Evolutionary conservation across 2,329 filamentous ascomycete species (phyloP), one percentile per base, ranked within the genome.

Genomic region (Magnaporthales sp.): DNA sequence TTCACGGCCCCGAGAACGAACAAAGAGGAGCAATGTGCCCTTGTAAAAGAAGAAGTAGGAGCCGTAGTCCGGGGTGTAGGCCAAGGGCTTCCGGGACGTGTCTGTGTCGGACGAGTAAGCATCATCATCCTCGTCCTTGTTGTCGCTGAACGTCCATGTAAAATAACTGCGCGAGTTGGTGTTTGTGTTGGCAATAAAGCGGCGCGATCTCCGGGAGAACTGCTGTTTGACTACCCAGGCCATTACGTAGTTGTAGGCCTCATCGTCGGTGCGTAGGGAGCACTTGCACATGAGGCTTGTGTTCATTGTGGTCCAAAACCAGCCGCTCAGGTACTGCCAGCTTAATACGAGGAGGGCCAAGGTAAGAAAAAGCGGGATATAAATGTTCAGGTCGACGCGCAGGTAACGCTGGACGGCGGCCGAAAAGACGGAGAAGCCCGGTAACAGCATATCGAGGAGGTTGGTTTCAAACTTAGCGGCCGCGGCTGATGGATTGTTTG

Each of bases 241-340:
- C 87, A 91, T 90, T 56, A 91, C 72, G 72, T 90, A 89, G 72
- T 88, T 88, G 78, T 90, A 91, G 67, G 90, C 85, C 73, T 91
- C 89, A 70, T 92, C 89, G 67, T 91, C 88, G 30, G 85, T 82
- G 61, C 87, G 83, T 54, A 92, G 84, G 70, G 89, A 85, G 22
- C 89, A 88, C 1, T 83, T 85, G 3, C 85, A 89, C 80, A 90
- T 87, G 70, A 89, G 83, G 71, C 89, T 78, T 5, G 77, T 71
- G 58, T 84, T 79, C 31, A 88, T 69, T 51, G 83, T 74, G 0
- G 75, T 73, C 77, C 80, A 83, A 13, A 85, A 67, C 70, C 81
- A 83, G 2, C 78, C 74, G 66, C 77, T 80, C 61, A 84, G 73
- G 70, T 89, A 89, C 68, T 80, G 80, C 77, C 83, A 83, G 10